These are phyloP conservation scores for Blastocystis sp. DNA, from an alignment of 352 stramenopile species.

Conservation along the genomic window DNA sequence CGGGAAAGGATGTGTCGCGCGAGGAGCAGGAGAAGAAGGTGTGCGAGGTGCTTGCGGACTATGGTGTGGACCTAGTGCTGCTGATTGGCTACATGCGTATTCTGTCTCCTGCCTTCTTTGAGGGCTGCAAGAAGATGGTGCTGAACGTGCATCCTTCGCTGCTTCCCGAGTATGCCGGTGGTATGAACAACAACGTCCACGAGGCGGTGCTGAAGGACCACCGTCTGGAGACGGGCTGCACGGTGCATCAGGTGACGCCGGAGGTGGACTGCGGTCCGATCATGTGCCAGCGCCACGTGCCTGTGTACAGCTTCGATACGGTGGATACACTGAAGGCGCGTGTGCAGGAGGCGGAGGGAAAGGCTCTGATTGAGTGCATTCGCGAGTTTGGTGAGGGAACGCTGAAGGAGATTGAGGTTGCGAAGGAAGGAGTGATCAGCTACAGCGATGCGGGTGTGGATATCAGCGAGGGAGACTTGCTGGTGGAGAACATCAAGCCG, in stretches of 20 bases:
- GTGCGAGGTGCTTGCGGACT: constrained; percentile 75
- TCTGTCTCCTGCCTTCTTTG: constrained; percentile 82
- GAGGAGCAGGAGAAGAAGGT: constrained; percentile 87
- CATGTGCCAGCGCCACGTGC: constrained; percentile 83
- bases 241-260: constrained; percentile 91
- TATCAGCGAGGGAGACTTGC: constrained; percentile 86
- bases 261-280: constrained; percentile 94
- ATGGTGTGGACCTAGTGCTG: constrained; percentile 87
- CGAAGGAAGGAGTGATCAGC: constrained; percentile 73
- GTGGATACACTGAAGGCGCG: constrained; percentile 87
- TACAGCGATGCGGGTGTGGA: constrained; percentile 92
- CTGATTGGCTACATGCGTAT: constrained; percentile 99
- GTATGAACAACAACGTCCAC: constrained; percentile 96
- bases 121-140: constrained; percentile 69
- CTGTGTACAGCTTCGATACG: constrained; percentile 77
- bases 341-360: constrained; percentile 88
- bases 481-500: constrained; percentile 93
- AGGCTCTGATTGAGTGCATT: constrained; percentile 79
- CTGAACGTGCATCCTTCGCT: constrained; percentile 98
- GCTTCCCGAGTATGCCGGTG: constrained; percentile 92
- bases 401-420: not conserved
- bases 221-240: constrained; percentile 87
- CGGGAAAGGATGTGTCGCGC: constrained; percentile 66
- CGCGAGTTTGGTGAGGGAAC: constrained; percentile 61
- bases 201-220: constrained; percentile 88